These are phyloP conservation scores for Oryza rufipogon DNA, from an alignment of 176 grass and related monocot genomes.

Conservation along the genomic window DNA sequence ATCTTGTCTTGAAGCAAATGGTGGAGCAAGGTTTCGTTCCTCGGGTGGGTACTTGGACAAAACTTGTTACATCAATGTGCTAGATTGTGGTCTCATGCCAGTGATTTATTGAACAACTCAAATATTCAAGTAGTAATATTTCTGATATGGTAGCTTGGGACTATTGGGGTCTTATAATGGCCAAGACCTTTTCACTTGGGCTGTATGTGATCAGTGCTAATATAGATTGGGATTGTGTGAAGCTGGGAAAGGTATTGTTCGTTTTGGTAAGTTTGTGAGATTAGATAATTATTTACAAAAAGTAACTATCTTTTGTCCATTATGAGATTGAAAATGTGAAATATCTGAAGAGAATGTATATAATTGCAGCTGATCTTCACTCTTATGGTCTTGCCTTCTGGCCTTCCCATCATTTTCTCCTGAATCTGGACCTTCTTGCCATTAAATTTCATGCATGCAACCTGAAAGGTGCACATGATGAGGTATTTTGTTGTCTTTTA, in stretches of 20 bases:
- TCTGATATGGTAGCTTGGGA: slow-evolving; percentile 12
- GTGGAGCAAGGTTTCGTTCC: slow-evolving; percentile 80
- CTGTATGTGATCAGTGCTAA: slow-evolving; percentile 9
- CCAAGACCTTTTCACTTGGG: not conserved
- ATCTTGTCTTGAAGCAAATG: slow-evolving; percentile 73
- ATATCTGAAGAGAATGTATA: slow-evolving; percentile 6
- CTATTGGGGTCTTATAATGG: not conserved
- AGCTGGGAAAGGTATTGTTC: not conserved
- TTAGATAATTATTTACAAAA: not conserved
- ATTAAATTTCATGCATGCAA: not conserved
- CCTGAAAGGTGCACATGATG: slow-evolving; percentile 3
- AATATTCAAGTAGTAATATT: not conserved
- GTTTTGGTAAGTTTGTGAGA: slow-evolving; percentile 7
- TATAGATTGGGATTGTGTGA: not conserved
- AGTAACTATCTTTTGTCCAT: not conserved
- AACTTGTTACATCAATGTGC: slow-evolving; percentile 56
- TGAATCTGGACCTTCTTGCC: not conserved
- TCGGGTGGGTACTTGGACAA: slow-evolving; percentile 75
- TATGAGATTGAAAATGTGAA: slow-evolving; percentile 23
- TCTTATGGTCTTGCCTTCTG: not conserved
- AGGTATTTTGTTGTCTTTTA: slow-evolving; percentile 14
- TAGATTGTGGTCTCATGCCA: slow-evolving; percentile 3
- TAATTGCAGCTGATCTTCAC: slow-evolving; percentile 11
- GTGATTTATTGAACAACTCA: not conserved
- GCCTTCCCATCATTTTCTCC: not conserved